phyloP scores from a whole-genome alignment of 345 rosid genomes.

The Pugionium dolabratum region DNA sequence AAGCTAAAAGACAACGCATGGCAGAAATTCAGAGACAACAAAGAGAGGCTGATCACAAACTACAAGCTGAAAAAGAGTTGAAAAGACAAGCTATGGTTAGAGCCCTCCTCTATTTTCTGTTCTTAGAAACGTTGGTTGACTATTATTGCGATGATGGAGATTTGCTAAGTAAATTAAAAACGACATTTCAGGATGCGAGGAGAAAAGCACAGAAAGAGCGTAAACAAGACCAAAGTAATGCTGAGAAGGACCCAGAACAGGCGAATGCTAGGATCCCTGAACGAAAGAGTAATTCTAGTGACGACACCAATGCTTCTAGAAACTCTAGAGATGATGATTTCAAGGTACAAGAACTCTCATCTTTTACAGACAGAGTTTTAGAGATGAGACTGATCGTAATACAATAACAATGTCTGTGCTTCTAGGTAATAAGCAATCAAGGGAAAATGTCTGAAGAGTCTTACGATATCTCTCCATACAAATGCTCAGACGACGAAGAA shows the following conservation, averaged over 20 bases:
- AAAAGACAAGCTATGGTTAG: constrained; percentile 52
- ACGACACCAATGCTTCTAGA: constrained; percentile 38
- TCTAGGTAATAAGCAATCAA: constrained; percentile 44
- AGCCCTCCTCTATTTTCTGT: constrained; percentile 26
- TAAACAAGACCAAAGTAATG: constrained; percentile 37
- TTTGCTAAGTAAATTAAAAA: not conserved
- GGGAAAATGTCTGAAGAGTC: constrained; percentile 58
- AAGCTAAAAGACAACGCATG: constrained; percentile 66
- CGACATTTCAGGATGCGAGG: constrained; percentile 47
- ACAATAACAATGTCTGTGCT: constrained; percentile 1
- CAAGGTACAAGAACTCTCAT: constrained; percentile 52
- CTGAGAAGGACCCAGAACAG: constrained; percentile 39
- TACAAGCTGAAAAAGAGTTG: constrained; percentile 46
- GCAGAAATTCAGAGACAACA: constrained; percentile 58
- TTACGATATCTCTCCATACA: constrained; percentile 87
- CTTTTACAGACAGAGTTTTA: not conserved
- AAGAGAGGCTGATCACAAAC: constrained; percentile 48
- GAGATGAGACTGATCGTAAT: constrained; percentile 20
- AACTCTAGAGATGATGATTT: constrained; percentile 41
- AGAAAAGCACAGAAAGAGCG: constrained; percentile 39
- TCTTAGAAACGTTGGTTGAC: constrained; percentile 3
- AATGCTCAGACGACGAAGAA: constrained; percentile 84
- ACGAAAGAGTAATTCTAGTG: constrained; percentile 42
- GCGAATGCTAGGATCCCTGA: constrained; percentile 37
- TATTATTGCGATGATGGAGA: not conserved